Percentiles rank a stretch among this genome's conserved stretches.
Conservation (phyloP, 1,139 yeast species). For the Taphrina confusa region DNA sequence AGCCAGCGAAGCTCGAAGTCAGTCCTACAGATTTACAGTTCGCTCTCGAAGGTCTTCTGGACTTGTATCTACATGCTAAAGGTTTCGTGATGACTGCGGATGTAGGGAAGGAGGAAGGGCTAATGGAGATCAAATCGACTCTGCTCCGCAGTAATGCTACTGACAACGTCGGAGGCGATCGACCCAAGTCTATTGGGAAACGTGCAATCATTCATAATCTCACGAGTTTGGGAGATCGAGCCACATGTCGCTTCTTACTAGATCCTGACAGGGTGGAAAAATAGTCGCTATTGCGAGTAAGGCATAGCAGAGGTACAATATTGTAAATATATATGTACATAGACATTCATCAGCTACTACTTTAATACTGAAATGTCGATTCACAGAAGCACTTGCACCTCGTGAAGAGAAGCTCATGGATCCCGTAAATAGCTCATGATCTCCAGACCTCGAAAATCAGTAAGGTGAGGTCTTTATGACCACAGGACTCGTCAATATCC, state of each 20-base stretch:
- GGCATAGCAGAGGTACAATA: no score
- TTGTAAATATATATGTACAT: no score
- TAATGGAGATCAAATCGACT: constrained; percentile 21
- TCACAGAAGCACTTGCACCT: not conserved
- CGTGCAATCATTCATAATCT: not conserved
- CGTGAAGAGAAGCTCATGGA: constrained; percentile 1
- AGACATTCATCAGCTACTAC: no score
- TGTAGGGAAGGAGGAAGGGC: not conserved
- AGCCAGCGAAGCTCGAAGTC: constrained; percentile 11
- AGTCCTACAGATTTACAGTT: constrained; percentile 12
- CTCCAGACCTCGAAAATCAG: constrained; percentile 35
- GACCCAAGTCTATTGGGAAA: not conserved
- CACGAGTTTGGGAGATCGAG: constrained; percentile 38
- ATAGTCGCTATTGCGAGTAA: no score
- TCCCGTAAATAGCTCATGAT: constrained; percentile 21
- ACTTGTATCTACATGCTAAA: constrained; percentile 33
- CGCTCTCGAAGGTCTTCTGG: constrained; percentile 35
- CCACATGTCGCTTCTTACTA: constrained; percentile 39
- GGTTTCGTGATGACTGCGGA: not conserved
- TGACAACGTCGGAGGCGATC: no score
- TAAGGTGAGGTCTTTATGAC: constrained; percentile 33
- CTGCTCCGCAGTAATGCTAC: not conserved
- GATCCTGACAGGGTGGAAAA: constrained; percentile 36
- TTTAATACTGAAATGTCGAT: constrained; percentile 1
- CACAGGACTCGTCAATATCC: constrained; percentile 27